Evolutionary conservation across 2,329 filamentous ascomycete genomes (phyloP), one percentile per base, ranked within the genome.

Genomic region (Lasiodiplodia citricola): DNA sequence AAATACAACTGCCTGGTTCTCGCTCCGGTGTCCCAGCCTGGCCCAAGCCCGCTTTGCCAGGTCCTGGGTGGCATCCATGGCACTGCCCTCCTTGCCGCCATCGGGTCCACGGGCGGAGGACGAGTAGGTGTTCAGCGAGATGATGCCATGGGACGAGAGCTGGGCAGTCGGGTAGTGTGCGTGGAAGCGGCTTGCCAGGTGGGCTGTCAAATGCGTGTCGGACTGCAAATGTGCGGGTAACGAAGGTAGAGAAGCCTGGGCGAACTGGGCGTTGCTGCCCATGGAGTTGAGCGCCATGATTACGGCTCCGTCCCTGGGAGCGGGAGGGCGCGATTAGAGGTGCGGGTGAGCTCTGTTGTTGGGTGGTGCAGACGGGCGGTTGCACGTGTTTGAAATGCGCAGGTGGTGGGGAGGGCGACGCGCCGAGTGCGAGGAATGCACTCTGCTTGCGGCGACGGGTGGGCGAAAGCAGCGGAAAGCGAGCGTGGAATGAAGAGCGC

Each of bases 61-160:
- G 75, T 97, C 94, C 80, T 98, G 95, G 41, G 93, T 94, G 77
- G 94, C 94, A 68, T 91, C 94, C 87, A 94, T 93, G 71, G 94
- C 93, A 82, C 93, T 97, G 44, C 94, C 95, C 74, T 96, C 93
- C 76, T 94, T 96, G 69, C 89, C 90, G 73, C 95, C 95, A 92
- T 97, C 93, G 4, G 92, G 89, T 25, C 94, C 95, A 77, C 94
- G 94, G 67, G 91, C 87, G 0, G 95, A 95, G 13, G 93, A 92
- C 13, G 93, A 95, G 80, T 97, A 98, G 23, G 94, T 99, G 83
- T 99, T 99, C 72, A 99, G 85, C 65, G 92, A 92, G 76, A 99
- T 91, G 74, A 98, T 87, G 60, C 91, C 96, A 78, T 98, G 94
- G 0, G 94, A 97, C 0, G 94, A 97, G 21, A 99, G 88, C 60